phyloP scores from a whole-genome alignment of 73 alveolate species.

The Tetrahymena malaccensis region DNA sequence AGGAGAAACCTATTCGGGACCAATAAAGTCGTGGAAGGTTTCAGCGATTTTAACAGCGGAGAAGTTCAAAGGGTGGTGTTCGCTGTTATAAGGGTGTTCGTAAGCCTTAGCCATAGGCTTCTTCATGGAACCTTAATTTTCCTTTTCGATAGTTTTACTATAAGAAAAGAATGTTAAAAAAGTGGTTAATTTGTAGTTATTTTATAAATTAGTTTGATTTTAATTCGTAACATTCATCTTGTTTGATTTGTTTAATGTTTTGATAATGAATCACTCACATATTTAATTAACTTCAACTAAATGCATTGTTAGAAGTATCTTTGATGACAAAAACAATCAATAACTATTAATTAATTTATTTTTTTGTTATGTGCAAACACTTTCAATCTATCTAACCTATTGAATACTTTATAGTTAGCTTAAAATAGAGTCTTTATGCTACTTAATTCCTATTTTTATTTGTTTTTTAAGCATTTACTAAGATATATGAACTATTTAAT shows the following conservation, averaged over 20 bases:
- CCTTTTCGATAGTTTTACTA: slow-evolving; percentile 36
- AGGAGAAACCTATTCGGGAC: slow-evolving; percentile 46
- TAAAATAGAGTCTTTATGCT: not conserved
- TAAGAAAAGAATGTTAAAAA: not conserved
- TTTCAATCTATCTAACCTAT: not conserved
- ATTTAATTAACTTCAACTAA: not conserved
- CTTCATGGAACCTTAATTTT: slow-evolving; percentile 5
- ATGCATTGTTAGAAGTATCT: not conserved
- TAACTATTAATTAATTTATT: too few species aligned
- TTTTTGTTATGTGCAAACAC: not conserved
- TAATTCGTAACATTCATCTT: not conserved
- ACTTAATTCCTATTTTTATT: not conserved
- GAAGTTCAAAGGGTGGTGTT: slow-evolving; percentile 34
- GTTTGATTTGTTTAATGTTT: too few species aligned
- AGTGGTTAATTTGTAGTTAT: not conserved
- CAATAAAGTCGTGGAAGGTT: slow-evolving; percentile 29
- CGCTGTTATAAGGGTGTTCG: slow-evolving; percentile 31
- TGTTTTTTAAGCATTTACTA: not conserved
- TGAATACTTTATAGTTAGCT: not conserved
- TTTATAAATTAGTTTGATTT: too few species aligned
- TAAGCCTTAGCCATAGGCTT: slow-evolving; percentile 33
- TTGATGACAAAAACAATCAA: not conserved
- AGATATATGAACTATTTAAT: not conserved
- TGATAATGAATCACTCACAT: not conserved
- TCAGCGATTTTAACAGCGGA: slow-evolving; percentile 40